Evolutionary conservation across 352 stramenopile species (phyloP).

Genomic region (Globisporangium polare): DNA sequence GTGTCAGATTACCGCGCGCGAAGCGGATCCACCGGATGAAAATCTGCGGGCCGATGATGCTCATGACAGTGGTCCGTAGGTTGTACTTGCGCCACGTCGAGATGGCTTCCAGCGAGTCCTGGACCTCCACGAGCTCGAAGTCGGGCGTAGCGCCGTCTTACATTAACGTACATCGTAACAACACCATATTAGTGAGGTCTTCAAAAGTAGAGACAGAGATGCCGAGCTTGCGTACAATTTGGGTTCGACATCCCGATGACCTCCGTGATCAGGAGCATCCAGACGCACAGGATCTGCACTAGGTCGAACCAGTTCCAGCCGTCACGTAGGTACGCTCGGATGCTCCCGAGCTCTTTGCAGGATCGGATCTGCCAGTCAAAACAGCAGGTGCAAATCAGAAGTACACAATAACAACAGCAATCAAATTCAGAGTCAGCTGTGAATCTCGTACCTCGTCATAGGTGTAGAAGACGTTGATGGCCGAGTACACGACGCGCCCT

Average conservation of each 20-base stretch:
- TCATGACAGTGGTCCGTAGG: conserved; percentile 73
- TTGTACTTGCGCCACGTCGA: conserved; percentile 61
- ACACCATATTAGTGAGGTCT: neutral
- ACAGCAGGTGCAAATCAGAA: neutral
- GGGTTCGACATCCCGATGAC: conserved; percentile 33
- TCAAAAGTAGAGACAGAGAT: neutral
- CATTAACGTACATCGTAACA: neutral
- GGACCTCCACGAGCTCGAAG: conserved; percentile 49
- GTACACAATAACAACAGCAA: neutral
- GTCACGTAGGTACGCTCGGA: conserved; percentile 60
- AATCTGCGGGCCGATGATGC: conserved; percentile 70
- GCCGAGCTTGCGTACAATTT: conserved; percentile 19
- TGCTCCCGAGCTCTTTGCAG: conserved; percentile 46
- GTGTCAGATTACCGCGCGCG: conserved; percentile 51
- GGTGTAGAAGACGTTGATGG: conserved; percentile 71
- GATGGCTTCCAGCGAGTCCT: conserved; percentile 58
- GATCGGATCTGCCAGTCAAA: conserved; percentile 23
- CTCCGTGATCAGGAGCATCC: conserved; percentile 56
- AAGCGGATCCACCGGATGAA: conserved; percentile 85
- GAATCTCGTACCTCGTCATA: conserved; percentile 45
- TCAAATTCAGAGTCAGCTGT: neutral
- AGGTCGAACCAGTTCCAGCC: conserved; percentile 81
- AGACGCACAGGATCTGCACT: conserved; percentile 67
- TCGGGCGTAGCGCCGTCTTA: conserved; percentile 25
- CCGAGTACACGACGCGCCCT: conserved; percentile 47